Evolutionary conservation across 768 basidiomycete genomes (phyloP).

Genomic region (Rhodotorula babjevae): DNA sequence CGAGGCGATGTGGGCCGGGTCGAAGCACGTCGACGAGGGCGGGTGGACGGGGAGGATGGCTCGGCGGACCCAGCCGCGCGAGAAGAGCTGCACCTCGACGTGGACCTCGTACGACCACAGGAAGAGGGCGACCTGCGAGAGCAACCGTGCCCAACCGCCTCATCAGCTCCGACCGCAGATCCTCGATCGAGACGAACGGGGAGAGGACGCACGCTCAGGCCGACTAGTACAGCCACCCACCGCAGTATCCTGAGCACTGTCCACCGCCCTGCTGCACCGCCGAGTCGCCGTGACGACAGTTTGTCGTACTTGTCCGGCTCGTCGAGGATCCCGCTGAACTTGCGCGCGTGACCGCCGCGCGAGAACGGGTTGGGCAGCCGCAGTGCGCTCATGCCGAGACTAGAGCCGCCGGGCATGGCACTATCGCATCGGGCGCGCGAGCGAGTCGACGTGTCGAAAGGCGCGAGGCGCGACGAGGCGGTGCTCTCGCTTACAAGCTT

Average conservation of each 20-base stretch:
- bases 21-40: conserved; percentile 67
- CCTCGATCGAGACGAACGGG: not conserved
- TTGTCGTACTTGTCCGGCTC: conserved; percentile 5
- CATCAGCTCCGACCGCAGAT: not conserved
- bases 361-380: not conserved
- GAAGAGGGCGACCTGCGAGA: conserved; percentile 54
- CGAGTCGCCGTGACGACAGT: not conserved
- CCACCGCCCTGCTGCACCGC: not conserved
- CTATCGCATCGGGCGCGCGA: not conserved
- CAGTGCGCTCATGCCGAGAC: not conserved
- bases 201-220: not conserved
- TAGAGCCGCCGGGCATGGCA: conserved; percentile 1
- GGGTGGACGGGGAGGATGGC: conserved; percentile 66
- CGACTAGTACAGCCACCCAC: not conserved
- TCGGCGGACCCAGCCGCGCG: conserved; percentile 64
- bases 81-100: conserved; percentile 75
- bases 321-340: not conserved
- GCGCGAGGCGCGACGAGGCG: not conserved
- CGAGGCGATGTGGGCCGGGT: conserved; percentile 56
- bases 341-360: not conserved
- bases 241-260: not conserved
- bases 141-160: not conserved
- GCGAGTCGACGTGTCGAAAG: not conserved
- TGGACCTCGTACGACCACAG: conserved; percentile 60
- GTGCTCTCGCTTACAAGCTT: not conserved